Percentiles rank a stretch among this genome's conserved stretches.
phyloP scores from a whole-genome alignment of 768 basidiomycete genomes.

The Nidula microcarpa region DNA sequence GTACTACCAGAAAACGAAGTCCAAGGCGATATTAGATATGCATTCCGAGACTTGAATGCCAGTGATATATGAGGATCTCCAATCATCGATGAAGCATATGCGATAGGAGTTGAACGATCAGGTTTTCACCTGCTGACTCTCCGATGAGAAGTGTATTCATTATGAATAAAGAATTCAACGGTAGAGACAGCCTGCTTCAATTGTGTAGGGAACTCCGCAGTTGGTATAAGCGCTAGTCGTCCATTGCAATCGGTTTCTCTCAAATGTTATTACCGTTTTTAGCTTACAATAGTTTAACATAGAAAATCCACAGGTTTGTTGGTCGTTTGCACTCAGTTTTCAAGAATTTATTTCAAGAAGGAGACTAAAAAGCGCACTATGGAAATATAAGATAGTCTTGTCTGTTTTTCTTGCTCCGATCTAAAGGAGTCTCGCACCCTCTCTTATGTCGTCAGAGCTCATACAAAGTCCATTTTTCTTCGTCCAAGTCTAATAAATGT shows the following conservation, averaged over 20 bases:
- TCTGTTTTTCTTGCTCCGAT: slow-evolving; percentile 16
- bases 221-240: background rate
- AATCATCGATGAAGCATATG: background rate
- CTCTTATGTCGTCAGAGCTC: slow-evolving; percentile 17
- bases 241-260: background rate
- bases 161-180: background rate
- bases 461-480: slow-evolving; percentile 7
- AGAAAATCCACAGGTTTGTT: slow-evolving; percentile 11
- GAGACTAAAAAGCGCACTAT: slow-evolving; percentile 6
- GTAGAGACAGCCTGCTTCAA: background rate
- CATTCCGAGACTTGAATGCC: background rate
- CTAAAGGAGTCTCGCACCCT: slow-evolving; percentile 20
- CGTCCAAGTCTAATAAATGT: slow-evolving; percentile 10
- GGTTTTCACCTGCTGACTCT: background rate
- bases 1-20: background rate
- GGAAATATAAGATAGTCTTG: slow-evolving; percentile 19
- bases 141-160: background rate
- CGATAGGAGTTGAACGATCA: background rate
- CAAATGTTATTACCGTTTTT: background rate
- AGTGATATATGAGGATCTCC: background rate
- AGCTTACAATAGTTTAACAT: slow-evolving; percentile 14
- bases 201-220: background rate
- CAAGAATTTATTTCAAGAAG: slow-evolving; percentile 16
- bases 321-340: slow-evolving; percentile 10
- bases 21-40: background rate